Conservation (phyloP, 2,329 filamentous ascomycete species). For the Botryotinia calthae region DNA sequence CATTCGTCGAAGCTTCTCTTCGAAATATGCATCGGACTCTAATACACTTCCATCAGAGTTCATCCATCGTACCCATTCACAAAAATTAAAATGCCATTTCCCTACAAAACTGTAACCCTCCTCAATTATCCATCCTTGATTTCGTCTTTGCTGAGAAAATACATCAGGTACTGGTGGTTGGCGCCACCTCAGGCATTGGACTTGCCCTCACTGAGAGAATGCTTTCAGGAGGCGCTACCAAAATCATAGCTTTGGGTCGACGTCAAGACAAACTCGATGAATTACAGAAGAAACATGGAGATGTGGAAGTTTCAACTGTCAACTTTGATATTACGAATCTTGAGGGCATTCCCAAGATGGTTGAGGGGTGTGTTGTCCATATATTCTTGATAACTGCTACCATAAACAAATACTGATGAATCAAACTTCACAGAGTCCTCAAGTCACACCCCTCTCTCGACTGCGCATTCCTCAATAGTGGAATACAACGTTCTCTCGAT, state of each 20-base stretch:
- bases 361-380: neutral
- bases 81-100: neutral
- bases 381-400: neutral
- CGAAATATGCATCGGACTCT: neutral
- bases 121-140: no score
- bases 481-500: constrained; percentile 34
- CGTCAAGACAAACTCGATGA: constrained; percentile 47
- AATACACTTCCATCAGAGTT: neutral
- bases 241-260: constrained; percentile 54
- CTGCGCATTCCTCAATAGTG: constrained; percentile 38
- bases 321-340: constrained; percentile 21
- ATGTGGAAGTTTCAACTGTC: neutral
- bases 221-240: constrained; percentile 46
- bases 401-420: neutral
- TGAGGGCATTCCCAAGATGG: neutral
- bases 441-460: constrained; percentile 30
- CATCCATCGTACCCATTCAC: neutral
- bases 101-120: neutral
- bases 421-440: constrained; percentile 3
- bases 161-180: constrained; percentile 53
- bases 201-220: constrained; percentile 45
- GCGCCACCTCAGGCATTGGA: constrained; percentile 56
- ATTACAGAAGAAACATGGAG: constrained; percentile 35
- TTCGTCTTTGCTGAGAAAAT: neutral
- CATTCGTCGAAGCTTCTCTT: neutral